Base-by-base conservation (phyloP, 129 eudicot genomes). In the Flaveria ramosissima region DNA sequence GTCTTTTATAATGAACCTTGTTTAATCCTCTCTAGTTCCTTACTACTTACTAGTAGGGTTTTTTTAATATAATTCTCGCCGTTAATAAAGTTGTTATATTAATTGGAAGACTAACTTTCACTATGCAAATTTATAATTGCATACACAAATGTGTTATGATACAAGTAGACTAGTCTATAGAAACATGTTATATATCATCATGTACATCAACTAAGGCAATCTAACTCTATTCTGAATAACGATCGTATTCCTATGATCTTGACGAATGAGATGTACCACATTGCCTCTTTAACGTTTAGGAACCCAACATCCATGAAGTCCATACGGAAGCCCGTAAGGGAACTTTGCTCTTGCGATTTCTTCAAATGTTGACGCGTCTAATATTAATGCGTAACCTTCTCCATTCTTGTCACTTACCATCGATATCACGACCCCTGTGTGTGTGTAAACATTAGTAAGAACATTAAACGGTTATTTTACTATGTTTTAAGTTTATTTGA, bases 261-360 rank as follows among this genome's bases (percentile, higher is more conserved):
- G 30, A 32, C 70, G 7, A 55, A 53, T 39, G 3, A 14, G 36
- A 24, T 59, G 71, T 72, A 39, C 15, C 30, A 56, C n/a, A 23
- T 63, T 14, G 8, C 12, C 57, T 17, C 9, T 36, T 76, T 77
- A 86, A 73, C 59, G 67, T 48, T 89, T 89, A 4, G 99, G 97
- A 76, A 95, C 93, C 99, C 99, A 95, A 53, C 96, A 89, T 39
- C 99, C 99, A 78, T 95, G 99, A 67, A 95, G 88, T 24, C 99
- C 99, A 75, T 95, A 95, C 0, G 99, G 99, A 74, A 95, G 95
- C 26, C 97, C 99, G 72, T 95, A 95, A 3, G 99, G 99, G 74
- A 95, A 92, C 81, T 89, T 95, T 17, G 99, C 99, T 83, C 99
- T 86, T 12, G 99, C 97, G 24, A 95, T 89, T 87, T 95, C 97